Evolutionary conservation across 257 asterid genomes (phyloP), one percentile per base, ranked within the genome.

Genomic region (Forsythia suspensa): DNA sequence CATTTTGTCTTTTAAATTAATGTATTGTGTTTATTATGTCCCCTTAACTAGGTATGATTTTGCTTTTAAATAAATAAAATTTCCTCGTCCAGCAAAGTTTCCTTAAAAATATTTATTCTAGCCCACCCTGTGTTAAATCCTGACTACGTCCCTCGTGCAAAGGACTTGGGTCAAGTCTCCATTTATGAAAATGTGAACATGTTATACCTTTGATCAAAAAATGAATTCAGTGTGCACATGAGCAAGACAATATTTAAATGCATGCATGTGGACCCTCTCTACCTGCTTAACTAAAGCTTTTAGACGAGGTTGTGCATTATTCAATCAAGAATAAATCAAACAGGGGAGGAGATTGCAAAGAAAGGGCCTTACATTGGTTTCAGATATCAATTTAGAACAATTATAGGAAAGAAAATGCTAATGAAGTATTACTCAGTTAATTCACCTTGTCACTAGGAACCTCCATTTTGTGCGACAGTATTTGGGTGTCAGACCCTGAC

Each of bases 391-490:
- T 73, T 21, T 21, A 68, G 43, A 70, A 59, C 75, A 34, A 65
- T 18, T 21, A 0, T 21, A 21, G 20, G n/a, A 15, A 3, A 41
- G 37, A 61, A 76, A 12, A 6, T 57, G 44, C 7, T 44, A 8
- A 69, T 12, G 77, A 9, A 71, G 65, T 75, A 52, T 48, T 13
- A 40, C 69, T 39, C 43, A 3, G 63, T 39, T 51, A 42, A 55
- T 40, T 78, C 73, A 95, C 99, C 97, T 91, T 95, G 79, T 90
- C 94, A 85, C 89, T 95, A 3, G 99, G 96, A 76, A 95, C 99
- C 80, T 91, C 98, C 86, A 95, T 93, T 87, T 89, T 92, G 83
- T 91, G 94, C 21, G 98, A 83, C 73, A 86, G 81, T 61, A 91
- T 80, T 83, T 85, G 90, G 36, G 82, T 70, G 24, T 75, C 92